phyloP scores from a whole-genome alignment of 2,329 filamentous ascomycete species.

The Alternaria ventricosa region DNA sequence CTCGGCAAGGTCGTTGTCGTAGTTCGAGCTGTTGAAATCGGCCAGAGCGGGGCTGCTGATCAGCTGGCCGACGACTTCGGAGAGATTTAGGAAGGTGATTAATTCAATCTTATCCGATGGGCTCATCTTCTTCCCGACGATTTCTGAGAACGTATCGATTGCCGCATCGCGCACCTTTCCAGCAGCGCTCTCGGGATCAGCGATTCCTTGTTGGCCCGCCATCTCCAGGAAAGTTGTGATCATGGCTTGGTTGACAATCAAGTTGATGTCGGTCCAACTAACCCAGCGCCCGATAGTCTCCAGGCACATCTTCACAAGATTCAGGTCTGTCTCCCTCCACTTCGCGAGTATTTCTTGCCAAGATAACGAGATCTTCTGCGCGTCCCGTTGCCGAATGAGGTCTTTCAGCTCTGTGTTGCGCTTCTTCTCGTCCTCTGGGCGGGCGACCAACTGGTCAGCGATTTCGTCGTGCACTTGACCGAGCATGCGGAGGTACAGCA shows the following conservation, averaged over 20 bases:
- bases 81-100: slow-evolving; percentile 87
- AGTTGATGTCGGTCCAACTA: slow-evolving; percentile 96
- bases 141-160: slow-evolving; percentile 93
- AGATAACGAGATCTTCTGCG: slow-evolving; percentile 83
- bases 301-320: slow-evolving; percentile 85
- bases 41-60: slow-evolving; percentile 81
- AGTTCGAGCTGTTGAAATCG: slow-evolving; percentile 80
- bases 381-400: slow-evolving; percentile 82
- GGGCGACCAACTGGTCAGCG: slow-evolving; percentile 84
- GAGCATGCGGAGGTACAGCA: slow-evolving; percentile 88
- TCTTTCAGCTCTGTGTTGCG: slow-evolving; percentile 92
- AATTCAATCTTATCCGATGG: slow-evolving; percentile 90
- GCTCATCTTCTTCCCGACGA: slow-evolving; percentile 98
- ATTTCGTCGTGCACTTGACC: slow-evolving; percentile 96
- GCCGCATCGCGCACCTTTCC: slow-evolving; percentile 89
- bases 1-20: slow-evolving; percentile 95
- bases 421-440: slow-evolving; percentile 79
- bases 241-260: slow-evolving; percentile 84
- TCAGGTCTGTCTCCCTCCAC: slow-evolving; percentile 71
- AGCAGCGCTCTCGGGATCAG: slow-evolving; percentile 60
- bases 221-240: slow-evolving; percentile 84
- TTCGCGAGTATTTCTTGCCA: slow-evolving; percentile 90
- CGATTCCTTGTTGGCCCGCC: slow-evolving; percentile 73
- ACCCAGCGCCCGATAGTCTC: slow-evolving; percentile 97
- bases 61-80: slow-evolving; percentile 83